Evolutionary conservation across 805 yeast species (phyloP), one percentile per base, ranked within the genome.

Genomic region (Blastobotrys attinorum): DNA sequence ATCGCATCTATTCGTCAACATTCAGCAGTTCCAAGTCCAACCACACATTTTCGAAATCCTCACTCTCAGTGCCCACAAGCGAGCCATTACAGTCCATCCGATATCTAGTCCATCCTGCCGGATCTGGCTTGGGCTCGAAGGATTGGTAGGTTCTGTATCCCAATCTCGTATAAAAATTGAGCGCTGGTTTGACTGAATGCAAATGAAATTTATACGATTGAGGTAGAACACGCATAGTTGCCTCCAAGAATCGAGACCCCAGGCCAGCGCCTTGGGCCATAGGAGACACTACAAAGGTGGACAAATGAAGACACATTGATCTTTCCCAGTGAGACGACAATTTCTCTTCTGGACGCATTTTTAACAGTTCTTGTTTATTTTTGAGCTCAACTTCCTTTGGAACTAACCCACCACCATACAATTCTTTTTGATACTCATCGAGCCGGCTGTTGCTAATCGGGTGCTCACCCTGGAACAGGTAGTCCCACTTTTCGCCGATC

Each of bases 401-500:
- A 13, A 25, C 21, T 15, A 20, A n/a, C 25, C 25, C 15, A 13
- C n/a, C 22, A 7, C 20, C n/a, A n/a, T 34, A 22, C 4, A 20
- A 34, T 3, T 23, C 39, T 4, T 22, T 6, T 36, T 22, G 39
- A 15, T 21, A 18, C 3, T 22, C 17, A 21, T n/a, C n/a, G 3
- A 13, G n/a, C 27, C 39, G 39, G 13, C 8, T 18, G 23, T 36
- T 36, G 10, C n/a, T 4, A n/a, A 36, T 21, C 3, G 39, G 29
- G 17, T 36, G 27, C 16, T 36, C 39, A 25, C 21, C 22, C 17
- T 22, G 13, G 10, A n/a, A 13, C 2, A n/a, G 18, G 23, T 21
- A 36, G 17, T 36, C 39, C 39, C 22, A 22, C 27, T 13, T 18
- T 20, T 36, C 39, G 27, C 29, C 29, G 15, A 36, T 18, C 4